Conservation (phyloP, 108 stramenopile genomes). For the Licmophora abbreviata region DNA sequence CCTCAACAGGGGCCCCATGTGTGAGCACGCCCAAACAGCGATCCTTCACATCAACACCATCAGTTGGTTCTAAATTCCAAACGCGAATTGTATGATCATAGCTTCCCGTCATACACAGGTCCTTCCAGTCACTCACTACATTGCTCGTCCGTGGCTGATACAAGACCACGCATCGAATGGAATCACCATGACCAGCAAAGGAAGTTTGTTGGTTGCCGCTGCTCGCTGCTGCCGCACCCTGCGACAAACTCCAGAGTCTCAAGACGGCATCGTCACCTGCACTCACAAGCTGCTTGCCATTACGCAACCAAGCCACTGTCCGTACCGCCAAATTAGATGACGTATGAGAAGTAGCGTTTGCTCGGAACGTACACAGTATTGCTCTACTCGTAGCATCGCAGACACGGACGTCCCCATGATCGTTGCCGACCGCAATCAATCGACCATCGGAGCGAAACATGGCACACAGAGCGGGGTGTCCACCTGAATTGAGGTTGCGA, state of each 20-base stretch:
- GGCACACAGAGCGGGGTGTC: conserved; percentile 49
- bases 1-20: conserved; percentile 80
- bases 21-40: conserved; percentile 55
- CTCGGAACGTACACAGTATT: conserved; percentile 50
- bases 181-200: conserved; percentile 74
- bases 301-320: conserved; percentile 54
- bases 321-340: conserved; percentile 42
- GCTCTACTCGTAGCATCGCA: conserved; percentile 64
- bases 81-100: conserved; percentile 83
- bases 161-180: conserved; percentile 32
- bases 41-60: conserved; percentile 17
- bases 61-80: conserved; percentile 48
- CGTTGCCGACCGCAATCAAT: conserved; percentile 67
- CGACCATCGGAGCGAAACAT: conserved; percentile 59
- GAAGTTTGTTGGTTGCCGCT: conserved; percentile 13
- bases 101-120: conserved; percentile 61
- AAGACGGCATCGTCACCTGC: conserved; percentile 61
- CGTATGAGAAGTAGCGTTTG: conserved; percentile 16
- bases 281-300: conserved; percentile 56
- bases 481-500: conserved; percentile 62
- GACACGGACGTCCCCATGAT: conserved; percentile 52
- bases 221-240: conserved; percentile 11
- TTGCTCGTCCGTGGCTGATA: conserved; percentile 8
- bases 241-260: conserved; percentile 53
- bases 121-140: conserved; percentile 19